A percentile compares a stretch with the other conserved stretches of the same genome.
phyloP scores from a whole-genome alignment of 2,329 filamentous ascomycete genomes.

The Dothistroma septosporum region DNA sequence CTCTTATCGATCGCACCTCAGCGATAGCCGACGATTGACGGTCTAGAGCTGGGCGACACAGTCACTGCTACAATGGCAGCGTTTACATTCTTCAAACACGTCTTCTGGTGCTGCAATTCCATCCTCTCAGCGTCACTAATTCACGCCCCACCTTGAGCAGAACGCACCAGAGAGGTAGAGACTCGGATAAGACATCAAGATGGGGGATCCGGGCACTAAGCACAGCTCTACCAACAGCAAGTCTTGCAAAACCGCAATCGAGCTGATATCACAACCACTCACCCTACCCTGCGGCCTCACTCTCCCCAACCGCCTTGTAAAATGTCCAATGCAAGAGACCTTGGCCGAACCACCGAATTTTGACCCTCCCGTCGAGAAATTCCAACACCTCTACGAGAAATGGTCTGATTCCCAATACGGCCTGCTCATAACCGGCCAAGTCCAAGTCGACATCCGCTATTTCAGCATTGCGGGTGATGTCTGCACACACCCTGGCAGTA shows the following conservation, averaged over 20 bases:
- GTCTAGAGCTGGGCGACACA: background rate
- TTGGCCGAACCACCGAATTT: slow-evolving; percentile 29
- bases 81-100: background rate
- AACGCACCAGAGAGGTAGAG: background rate
- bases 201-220: background rate
- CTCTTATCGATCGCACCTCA: background rate
- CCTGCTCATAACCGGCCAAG: slow-evolving; percentile 42
- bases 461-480: slow-evolving; percentile 35
- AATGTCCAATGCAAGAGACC: slow-evolving; percentile 47
- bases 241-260: slow-evolving; percentile 11
- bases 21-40: background rate
- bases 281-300: slow-evolving; percentile 29
- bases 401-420: slow-evolving; percentile 49
- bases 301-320: slow-evolving; percentile 37
- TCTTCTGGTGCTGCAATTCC: background rate
- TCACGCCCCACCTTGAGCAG: background rate
- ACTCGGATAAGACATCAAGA: background rate
- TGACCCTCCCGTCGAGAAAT: slow-evolving; percentile 43
- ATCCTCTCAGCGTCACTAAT: background rate
- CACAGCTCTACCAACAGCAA: background rate
- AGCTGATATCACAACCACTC: slow-evolving; percentile 23
- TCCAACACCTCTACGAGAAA: slow-evolving; percentile 46
- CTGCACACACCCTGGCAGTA: slow-evolving; percentile 24
- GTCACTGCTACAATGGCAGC: background rate
- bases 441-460: slow-evolving; percentile 45